A percentile compares a stretch with the other conserved stretches of the same genome.
phyloP scores from a whole-genome alignment of 1,139 yeast species.

The Scheffersomyces parashehatae region DNA sequence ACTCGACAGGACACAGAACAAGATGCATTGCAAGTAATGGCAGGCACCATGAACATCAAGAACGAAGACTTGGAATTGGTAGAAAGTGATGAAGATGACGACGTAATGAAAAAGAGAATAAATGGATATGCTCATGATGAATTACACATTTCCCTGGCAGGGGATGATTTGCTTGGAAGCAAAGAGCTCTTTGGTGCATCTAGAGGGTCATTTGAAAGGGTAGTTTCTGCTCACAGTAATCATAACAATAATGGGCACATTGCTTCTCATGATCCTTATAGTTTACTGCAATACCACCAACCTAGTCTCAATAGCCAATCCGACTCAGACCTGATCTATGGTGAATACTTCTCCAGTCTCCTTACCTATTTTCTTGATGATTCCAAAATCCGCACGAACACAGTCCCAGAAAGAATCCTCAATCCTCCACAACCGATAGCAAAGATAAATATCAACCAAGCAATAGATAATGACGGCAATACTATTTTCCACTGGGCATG shows the following conservation, averaged over 20 bases:
- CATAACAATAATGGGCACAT: background rate
- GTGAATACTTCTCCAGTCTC: slow-evolving; percentile 39
- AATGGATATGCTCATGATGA: slow-evolving; percentile 12
- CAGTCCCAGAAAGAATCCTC: slow-evolving; percentile 34
- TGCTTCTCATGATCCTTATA: slow-evolving; percentile 16
- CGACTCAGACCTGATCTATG: slow-evolving; percentile 24
- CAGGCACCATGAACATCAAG: slow-evolving; percentile 35
- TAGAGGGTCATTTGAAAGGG: slow-evolving; percentile 39
- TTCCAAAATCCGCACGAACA: slow-evolving; percentile 14
- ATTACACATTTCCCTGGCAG: slow-evolving; percentile 17
- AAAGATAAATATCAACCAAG: slow-evolving; percentile 66
- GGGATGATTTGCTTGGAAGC: slow-evolving; percentile 41
- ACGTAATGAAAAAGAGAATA: slow-evolving; percentile 11
- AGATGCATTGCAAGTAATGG: slow-evolving; percentile 39
- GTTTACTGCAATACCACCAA: slow-evolving; percentile 20
- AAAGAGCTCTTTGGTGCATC: slow-evolving; percentile 49
- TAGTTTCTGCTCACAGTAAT: slow-evolving; percentile 14
- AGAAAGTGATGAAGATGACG: slow-evolving; percentile 33
- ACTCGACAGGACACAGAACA: slow-evolving; percentile 46
- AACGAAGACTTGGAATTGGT: slow-evolving; percentile 42
- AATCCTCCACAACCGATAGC: slow-evolving; percentile 46
- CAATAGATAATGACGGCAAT: slow-evolving; percentile 92
- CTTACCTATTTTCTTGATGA: slow-evolving; percentile 44
- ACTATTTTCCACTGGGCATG: slow-evolving; percentile 97
- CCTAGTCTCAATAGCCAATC: slow-evolving; percentile 18